Evolutionary conservation across 2,329 filamentous ascomycete genomes (phyloP).

Genomic region (Calonectria naviculata): DNA sequence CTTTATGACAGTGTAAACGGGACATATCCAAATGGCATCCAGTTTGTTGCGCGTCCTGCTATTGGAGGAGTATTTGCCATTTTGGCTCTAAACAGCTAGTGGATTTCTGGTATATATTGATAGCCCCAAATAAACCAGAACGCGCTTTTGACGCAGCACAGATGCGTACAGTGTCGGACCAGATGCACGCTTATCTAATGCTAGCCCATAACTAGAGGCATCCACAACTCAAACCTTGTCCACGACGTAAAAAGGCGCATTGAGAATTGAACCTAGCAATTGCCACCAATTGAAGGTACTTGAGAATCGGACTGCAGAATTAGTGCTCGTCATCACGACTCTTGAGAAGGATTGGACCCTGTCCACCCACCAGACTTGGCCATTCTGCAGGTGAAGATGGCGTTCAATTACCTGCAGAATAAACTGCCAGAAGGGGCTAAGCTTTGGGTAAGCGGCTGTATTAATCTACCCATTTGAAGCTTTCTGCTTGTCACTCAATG

Average conservation of each 20-base stretch:
- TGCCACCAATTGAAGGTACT: too few relatives aligned
- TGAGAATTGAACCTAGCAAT: too few relatives aligned
- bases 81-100: neutral
- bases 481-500: too few relatives aligned
- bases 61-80: constrained; percentile 84
- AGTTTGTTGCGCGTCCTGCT: constrained; percentile 84
- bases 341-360: too few relatives aligned
- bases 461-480: neutral
- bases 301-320: too few relatives aligned
- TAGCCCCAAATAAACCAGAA: too few relatives aligned
- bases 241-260: neutral
- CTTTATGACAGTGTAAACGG: constrained; percentile 79
- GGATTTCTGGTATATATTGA: too few relatives aligned
- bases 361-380: neutral
- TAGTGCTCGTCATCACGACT: too few relatives aligned
- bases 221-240: neutral
- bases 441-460: neutral
- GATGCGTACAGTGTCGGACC: neutral
- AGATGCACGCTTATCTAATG: neutral
- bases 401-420: neutral
- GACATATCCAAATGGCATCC: constrained; percentile 69
- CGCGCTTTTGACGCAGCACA: too few relatives aligned
- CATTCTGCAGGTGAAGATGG: neutral
- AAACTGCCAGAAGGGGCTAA: neutral
- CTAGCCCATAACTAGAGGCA: too few relatives aligned